These are phyloP conservation scores for Solanum hybrid DNA, from an alignment of 305 asterid genomes.

Conservation along the genomic window DNA sequence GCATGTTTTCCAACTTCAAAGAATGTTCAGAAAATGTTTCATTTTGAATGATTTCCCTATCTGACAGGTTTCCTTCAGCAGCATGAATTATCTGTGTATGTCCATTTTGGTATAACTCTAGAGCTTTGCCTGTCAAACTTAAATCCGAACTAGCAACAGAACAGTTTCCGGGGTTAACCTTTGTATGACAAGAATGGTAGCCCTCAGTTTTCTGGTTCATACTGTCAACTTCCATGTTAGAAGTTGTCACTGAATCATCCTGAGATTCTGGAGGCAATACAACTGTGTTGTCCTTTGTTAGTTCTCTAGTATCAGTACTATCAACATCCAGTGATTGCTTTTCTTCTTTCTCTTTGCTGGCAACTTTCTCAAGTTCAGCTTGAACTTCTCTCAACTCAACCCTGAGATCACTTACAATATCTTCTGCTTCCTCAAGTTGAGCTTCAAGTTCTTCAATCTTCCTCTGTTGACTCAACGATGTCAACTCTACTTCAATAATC, in stretches of 20 bases:
- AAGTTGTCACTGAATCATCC: constrained; percentile 16
- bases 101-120: constrained; percentile 45
- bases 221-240: constrained; percentile 15
- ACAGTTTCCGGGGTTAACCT: constrained; percentile 20
- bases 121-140: constrained; percentile 39
- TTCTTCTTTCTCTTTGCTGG: constrained; percentile 15
- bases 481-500: constrained; percentile 47
- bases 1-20: constrained; percentile 10
- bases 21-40: neutral
- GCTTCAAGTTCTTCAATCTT: constrained; percentile 82
- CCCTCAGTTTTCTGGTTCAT: constrained; percentile 19
- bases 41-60: constrained; percentile 5
- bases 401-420: constrained; percentile 75
- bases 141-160: constrained; percentile 25
- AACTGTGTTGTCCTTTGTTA: constrained; percentile 10
- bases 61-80: constrained; percentile 29
- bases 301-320: constrained; percentile 13
- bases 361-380: constrained; percentile 42
- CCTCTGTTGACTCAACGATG: constrained; percentile 40
- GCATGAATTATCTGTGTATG: constrained; percentile 67
- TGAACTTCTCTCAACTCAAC: constrained; percentile 51
- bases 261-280: constrained; percentile 19
- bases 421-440: constrained; percentile 87
- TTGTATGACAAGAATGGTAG: constrained; percentile 15
- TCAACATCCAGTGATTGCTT: constrained; percentile 20